A percentile compares a stretch with the other conserved stretches of the same genome.
Conservation (phyloP, 768 basidiomycete species). For the Dacryopinax primogenitus region DNA sequence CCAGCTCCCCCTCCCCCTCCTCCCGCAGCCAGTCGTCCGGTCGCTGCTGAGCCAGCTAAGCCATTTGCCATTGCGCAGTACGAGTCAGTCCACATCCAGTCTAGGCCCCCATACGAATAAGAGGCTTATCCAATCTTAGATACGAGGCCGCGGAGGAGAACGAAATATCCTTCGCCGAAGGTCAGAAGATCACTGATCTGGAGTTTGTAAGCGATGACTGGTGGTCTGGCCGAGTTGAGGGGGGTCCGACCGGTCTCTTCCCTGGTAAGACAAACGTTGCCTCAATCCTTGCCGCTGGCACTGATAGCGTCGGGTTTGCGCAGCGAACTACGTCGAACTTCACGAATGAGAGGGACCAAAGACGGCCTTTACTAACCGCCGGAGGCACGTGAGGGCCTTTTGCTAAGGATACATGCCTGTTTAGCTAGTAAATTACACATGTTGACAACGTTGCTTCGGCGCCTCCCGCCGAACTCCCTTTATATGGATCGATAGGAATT, state of each 20-base stretch:
- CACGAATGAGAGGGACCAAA: conserved; percentile 13
- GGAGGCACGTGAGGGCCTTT: not conserved
- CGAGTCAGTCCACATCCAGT: conserved; percentile 46
- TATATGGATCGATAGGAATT: too few relatives aligned
- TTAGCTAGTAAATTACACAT: too few relatives aligned
- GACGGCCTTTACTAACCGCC: not conserved
- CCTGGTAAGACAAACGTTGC: conserved; percentile 40
- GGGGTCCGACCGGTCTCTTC: conserved; percentile 56
- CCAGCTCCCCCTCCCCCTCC: conserved; percentile 36
- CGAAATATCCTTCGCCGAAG: conserved; percentile 73
- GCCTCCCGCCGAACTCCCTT: too few relatives aligned
- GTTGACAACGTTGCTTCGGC: too few relatives aligned
- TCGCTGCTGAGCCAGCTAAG: conserved; percentile 15
- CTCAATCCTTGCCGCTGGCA: conserved; percentile 18
- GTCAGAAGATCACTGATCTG: conserved; percentile 64
- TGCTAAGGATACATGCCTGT: too few relatives aligned
- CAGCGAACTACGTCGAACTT: conserved; percentile 24
- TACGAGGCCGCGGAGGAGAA: conserved; percentile 89
- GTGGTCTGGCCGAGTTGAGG: conserved; percentile 59
- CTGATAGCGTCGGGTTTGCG: conserved; percentile 23
- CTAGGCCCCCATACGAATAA: conserved; percentile 8
- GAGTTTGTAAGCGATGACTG: conserved; percentile 73
- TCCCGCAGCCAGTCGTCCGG: conserved; percentile 33
- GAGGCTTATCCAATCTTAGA: conserved; percentile 30
- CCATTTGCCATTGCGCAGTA: conserved; percentile 53